phyloP scores from a whole-genome alignment of 2,329 filamentous ascomycete genomes.

The Monosporascus sp. region DNA sequence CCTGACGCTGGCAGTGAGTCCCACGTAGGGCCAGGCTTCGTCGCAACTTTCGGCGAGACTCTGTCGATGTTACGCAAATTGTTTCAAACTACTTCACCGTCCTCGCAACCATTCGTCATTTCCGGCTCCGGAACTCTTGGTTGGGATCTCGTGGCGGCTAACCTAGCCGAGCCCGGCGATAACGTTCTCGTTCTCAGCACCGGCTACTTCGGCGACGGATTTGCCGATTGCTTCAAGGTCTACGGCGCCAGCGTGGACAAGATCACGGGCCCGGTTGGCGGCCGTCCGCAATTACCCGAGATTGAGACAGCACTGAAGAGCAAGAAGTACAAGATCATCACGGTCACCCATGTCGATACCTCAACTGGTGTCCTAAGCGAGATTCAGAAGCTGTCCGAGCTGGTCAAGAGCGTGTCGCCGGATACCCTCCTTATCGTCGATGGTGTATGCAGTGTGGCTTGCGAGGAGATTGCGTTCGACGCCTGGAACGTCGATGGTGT shows the following conservation, averaged over 20 bases:
- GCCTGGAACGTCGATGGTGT: conserved; percentile 91
- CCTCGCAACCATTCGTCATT: conserved; percentile 86
- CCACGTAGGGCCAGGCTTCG: conserved; percentile 85
- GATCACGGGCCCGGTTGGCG: conserved; percentile 82
- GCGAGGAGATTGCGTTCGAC: conserved; percentile 94
- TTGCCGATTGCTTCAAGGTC: conserved; percentile 84
- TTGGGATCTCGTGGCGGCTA: conserved; percentile 95
- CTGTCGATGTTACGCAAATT: conserved; percentile 84
- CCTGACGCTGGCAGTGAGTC: conserved; percentile 62
- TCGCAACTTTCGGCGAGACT: conserved; percentile 85
- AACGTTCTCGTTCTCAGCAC: conserved; percentile 90
- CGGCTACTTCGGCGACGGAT: conserved; percentile 94
- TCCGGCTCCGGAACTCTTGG: conserved; percentile 92
- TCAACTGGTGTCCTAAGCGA: conserved; percentile 94
- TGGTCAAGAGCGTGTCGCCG: conserved; percentile 81
- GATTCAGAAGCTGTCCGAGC: conserved; percentile 74
- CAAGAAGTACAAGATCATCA: conserved; percentile 91
- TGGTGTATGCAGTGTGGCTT: conserved; percentile 94
- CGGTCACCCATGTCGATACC: conserved; percentile 95
- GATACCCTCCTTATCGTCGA: conserved; percentile 90
- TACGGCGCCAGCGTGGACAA: conserved; percentile 90
- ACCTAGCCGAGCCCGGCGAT: conserved; percentile 84
- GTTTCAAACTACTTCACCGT: conserved; percentile 80
- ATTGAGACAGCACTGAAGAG: conserved; percentile 83
- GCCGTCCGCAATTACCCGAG: conserved; percentile 78